A percentile compares a stretch with the other conserved stretches of the same genome.
Conservation (phyloP, 2,329 filamentous ascomycete species). For the Pseudogymnoascus sp. region DNA sequence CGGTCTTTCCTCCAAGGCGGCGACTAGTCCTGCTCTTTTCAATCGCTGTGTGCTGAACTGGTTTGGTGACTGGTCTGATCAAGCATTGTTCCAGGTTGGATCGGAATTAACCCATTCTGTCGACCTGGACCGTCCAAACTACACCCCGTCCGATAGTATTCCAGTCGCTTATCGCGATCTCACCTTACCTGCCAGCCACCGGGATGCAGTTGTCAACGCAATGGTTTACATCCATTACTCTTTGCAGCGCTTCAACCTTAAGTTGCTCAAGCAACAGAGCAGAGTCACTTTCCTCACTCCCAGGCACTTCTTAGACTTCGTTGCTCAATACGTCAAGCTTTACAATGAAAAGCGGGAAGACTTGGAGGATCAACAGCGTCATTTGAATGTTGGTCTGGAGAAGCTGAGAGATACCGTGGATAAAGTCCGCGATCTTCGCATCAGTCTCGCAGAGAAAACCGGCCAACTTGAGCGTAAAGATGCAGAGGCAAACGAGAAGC, state of each 20-base stretch:
- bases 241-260: constrained; percentile 78
- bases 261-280: constrained; percentile 83
- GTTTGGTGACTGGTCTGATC: constrained; percentile 99
- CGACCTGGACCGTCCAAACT: constrained; percentile 83
- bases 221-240: constrained; percentile 99
- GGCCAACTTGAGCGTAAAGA: constrained; percentile 87
- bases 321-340: constrained; percentile 92
- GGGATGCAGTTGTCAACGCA: constrained; percentile 87
- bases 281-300: constrained; percentile 90
- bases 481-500: constrained; percentile 89
- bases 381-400: constrained; percentile 95
- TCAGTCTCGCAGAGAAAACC: constrained; percentile 90
- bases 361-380: constrained; percentile 94
- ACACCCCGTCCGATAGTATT: constrained; percentile 78
- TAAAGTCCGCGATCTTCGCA: constrained; percentile 87
- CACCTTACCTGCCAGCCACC: constrained; percentile 74
- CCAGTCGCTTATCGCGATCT: constrained; percentile 87
- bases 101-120: constrained; percentile 94
- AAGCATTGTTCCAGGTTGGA: constrained; percentile 95
- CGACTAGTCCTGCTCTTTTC: constrained; percentile 95
- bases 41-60: constrained; percentile 99
- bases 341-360: constrained; percentile 99
- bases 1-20: constrained; percentile 88
- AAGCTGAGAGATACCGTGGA: constrained; percentile 95
- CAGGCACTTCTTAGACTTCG: constrained; percentile 94